Conservation (phyloP, 768 basidiomycete species). For the Crucibulum laeve region DNA sequence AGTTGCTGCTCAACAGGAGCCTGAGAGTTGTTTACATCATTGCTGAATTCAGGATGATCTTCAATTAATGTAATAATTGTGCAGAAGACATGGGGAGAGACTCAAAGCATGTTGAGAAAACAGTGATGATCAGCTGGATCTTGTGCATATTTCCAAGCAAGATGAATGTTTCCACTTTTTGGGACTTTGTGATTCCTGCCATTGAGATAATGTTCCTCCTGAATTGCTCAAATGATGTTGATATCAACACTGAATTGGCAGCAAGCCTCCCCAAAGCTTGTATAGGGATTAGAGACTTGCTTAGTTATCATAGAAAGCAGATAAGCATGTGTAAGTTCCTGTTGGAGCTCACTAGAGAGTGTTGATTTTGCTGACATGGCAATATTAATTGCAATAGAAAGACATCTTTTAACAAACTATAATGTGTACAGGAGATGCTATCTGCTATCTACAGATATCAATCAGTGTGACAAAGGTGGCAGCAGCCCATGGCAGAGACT, state of each 20-base stretch:
- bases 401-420: no score
- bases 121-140: slow-evolving; percentile 9
- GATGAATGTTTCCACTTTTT: slow-evolving; percentile 10
- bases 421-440: no score
- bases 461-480: no score
- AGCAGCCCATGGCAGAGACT: no score
- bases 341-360: no score
- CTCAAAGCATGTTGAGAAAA: slow-evolving; percentile 12
- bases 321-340: no score
- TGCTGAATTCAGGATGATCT: slow-evolving; percentile 13
- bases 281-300: no score
- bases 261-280: slow-evolving; percentile 10
- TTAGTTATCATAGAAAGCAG: no score
- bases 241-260: slow-evolving; percentile 10
- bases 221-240: slow-evolving; percentile 4
- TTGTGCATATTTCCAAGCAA: slow-evolving; percentile 12
- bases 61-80: slow-evolving; percentile 10
- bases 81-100: slow-evolving; percentile 11
- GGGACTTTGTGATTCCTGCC: slow-evolving; percentile 9
- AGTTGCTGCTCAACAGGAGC: slow-evolving; percentile 16
- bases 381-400: no score
- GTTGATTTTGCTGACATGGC: no score
- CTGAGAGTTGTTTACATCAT: slow-evolving; percentile 14
- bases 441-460: no score
- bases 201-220: slow-evolving; percentile 11